Evolutionary conservation across 495 filamentous ascomycete species (phyloP).

Genomic region (Neurospora hispaniola): DNA sequence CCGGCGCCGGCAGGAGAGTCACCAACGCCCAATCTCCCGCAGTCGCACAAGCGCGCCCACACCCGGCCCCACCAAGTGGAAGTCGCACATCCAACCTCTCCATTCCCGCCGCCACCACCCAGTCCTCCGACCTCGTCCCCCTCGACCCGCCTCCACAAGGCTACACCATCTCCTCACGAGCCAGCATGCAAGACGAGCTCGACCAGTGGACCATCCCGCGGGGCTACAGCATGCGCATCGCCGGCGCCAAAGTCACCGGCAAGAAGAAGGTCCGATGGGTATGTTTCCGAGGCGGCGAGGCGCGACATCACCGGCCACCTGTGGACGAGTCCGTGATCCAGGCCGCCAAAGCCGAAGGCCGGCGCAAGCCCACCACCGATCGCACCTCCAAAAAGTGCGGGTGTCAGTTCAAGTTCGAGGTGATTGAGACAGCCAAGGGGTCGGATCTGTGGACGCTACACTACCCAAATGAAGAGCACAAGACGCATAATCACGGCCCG

Average conservation of each 20-base stretch:
- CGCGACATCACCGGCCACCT: conserved; percentile 23
- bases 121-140: conserved; percentile 12
- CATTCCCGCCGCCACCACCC: background rate
- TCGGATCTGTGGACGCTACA: conserved; percentile 25
- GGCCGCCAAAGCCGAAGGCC: conserved; percentile 19
- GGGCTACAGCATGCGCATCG: conserved; percentile 31
- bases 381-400: conserved; percentile 27
- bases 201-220: conserved; percentile 26
- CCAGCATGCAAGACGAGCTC: conserved; percentile 26
- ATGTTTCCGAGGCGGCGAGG: conserved; percentile 27
- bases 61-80: background rate
- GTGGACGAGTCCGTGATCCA: conserved; percentile 18
- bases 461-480: conserved; percentile 28
- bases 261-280: conserved; percentile 28
- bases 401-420: conserved; percentile 28
- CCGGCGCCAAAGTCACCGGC: conserved; percentile 26
- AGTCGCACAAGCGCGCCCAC: background rate
- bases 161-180: conserved; percentile 22
- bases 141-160: conserved; percentile 25
- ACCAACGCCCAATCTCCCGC: background rate
- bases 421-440: conserved; percentile 23
- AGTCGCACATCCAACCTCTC: conserved; percentile 1
- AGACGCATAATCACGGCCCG: conserved; percentile 26
- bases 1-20: background rate
- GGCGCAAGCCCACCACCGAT: conserved; percentile 28